phyloP scores from a whole-genome alignment of 106 monocot species.

The Narthecium ossifragum region DNA sequence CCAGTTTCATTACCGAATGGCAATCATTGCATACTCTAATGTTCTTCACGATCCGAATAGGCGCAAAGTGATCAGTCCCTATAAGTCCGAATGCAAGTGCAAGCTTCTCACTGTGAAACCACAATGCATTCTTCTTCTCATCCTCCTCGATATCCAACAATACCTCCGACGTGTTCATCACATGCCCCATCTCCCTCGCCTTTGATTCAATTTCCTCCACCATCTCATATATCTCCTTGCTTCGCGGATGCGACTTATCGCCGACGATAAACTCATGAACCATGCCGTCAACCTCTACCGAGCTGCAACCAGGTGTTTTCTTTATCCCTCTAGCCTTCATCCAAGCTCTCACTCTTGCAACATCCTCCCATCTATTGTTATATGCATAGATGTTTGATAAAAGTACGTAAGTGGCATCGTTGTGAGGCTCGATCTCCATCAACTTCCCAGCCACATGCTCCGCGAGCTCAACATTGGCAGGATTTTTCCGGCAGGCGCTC shows the following conservation, averaged over 20 bases:
- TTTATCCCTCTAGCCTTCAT: constrained; percentile 8
- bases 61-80: not conserved
- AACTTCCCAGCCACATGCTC: not conserved
- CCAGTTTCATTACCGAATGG: not conserved
- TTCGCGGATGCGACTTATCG: constrained; percentile 1
- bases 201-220: constrained; percentile 1
- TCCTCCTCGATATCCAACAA: constrained; percentile 6
- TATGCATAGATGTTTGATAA: constrained; percentile 9
- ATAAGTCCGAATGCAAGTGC: not conserved
- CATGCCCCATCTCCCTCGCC: not conserved
- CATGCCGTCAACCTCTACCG: constrained; percentile 13
- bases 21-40: not conserved
- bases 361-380: not conserved
- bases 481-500: constrained; percentile 5
- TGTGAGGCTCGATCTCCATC: not conserved
- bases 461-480: not conserved
- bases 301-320: constrained; percentile 13
- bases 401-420: not conserved
- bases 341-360: not conserved
- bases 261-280: constrained; percentile 15
- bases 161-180: not conserved
- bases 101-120: constrained; percentile 2
- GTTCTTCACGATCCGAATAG: not conserved
- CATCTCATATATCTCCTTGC: not conserved
- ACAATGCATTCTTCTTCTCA: not conserved